Evolutionary conservation across 495 filamentous ascomycete species (phyloP).

Genomic region (Penicillium soppii): DNA sequence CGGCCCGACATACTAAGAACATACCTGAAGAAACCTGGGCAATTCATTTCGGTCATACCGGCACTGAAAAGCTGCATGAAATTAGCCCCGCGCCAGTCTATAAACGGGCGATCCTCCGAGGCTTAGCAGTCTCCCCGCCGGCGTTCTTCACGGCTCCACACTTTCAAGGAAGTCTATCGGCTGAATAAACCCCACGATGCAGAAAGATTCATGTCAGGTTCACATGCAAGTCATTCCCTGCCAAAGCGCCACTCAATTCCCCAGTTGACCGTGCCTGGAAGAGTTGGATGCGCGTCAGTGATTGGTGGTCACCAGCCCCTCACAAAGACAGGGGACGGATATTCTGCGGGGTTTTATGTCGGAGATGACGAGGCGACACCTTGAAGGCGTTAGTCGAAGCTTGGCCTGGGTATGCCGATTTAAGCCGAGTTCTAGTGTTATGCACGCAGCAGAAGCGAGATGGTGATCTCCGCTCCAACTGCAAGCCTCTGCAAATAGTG

Average conservation of each 20-base stretch:
- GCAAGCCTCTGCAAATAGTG: neutral
- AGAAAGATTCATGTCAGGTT: neutral
- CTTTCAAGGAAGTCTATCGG: constrained; percentile 1
- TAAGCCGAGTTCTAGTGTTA: neutral
- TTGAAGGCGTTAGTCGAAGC: neutral
- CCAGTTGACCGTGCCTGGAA: constrained; percentile 1
- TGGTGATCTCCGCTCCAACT: constrained; percentile 1
- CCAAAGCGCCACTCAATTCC: constrained; percentile 8
- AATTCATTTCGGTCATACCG: neutral
- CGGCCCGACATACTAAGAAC: neutral
- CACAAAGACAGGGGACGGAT: constrained; percentile 23
- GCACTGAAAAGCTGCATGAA: neutral
- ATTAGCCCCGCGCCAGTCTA: constrained; percentile 15
- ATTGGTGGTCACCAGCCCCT: constrained; percentile 12
- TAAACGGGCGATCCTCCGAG: constrained; percentile 13
- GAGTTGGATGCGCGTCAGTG: neutral
- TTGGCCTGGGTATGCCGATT: neutral
- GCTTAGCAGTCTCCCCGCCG: neutral
- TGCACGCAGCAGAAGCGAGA: neutral
- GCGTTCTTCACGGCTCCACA: constrained; percentile 16
- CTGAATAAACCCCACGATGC: neutral
- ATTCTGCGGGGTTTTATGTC: constrained; percentile 14
- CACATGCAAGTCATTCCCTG: constrained; percentile 11
- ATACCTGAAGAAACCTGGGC: neutral
- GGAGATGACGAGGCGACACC: neutral